These are phyloP conservation scores for Coemansia sp. DNA, from an alignment of 192 early-diverging fungal genomes.

Conservation along the genomic window DNA sequence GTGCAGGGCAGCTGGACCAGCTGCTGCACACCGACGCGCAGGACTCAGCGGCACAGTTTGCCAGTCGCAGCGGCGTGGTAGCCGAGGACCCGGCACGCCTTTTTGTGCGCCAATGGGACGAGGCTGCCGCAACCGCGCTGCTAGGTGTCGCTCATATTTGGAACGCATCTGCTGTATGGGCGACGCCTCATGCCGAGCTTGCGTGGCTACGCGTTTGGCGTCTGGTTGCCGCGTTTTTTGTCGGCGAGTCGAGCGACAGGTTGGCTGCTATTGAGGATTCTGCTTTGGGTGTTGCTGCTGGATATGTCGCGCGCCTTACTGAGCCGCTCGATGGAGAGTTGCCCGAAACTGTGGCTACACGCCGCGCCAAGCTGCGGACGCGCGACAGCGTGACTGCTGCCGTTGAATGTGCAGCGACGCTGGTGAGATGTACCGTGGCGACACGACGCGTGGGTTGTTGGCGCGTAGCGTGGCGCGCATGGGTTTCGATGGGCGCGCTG, in stretches of 20 bases:
- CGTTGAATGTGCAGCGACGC: conserved; percentile 16
- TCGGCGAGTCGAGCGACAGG: conserved; percentile 9
- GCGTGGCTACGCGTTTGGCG: conserved; percentile 34
- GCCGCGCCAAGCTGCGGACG: conserved; percentile 17
- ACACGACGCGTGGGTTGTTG: conserved; percentile 6
- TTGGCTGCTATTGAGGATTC: not conserved
- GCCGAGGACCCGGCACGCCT: conserved; percentile 44
- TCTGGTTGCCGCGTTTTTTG: conserved; percentile 15
- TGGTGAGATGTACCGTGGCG: not conserved
- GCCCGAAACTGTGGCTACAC: not conserved
- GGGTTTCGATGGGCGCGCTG: conserved; percentile 25
- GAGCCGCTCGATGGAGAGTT: not conserved
- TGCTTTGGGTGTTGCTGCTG: not conserved
- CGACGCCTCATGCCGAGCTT: conserved; percentile 13
- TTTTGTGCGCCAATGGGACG: conserved; percentile 42
- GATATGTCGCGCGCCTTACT: conserved; percentile 2
- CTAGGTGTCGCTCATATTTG: conserved; percentile 32
- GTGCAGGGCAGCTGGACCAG: conserved; percentile 4
- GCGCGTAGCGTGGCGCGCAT: conserved; percentile 30
- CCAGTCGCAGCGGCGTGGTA: conserved; percentile 35
- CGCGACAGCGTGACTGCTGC: conserved; percentile 33
- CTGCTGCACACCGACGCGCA: conserved; percentile 14
- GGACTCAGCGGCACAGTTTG: conserved; percentile 14
- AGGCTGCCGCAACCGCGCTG: conserved; percentile 38
- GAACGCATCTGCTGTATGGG: conserved; percentile 10